Conservation (phyloP, 2,329 filamentous ascomycete genomes). For the Penicillium decumbens region DNA sequence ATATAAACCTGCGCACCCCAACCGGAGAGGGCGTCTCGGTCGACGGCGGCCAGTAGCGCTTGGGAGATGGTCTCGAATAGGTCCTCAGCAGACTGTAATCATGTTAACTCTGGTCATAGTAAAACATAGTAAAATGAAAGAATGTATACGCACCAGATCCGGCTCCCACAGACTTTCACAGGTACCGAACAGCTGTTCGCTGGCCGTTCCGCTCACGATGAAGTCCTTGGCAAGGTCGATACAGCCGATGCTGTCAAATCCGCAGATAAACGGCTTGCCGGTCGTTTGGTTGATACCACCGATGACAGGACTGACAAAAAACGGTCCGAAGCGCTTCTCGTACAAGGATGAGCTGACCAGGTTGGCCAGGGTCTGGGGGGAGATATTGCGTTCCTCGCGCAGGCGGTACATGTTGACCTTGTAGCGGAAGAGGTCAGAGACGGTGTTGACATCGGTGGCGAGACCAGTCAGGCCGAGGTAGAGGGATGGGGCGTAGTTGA, state of each 20-base stretch:
- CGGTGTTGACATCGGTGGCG: slow-evolving; percentile 90
- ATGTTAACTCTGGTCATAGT: slow-evolving; percentile 16
- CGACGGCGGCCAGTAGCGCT: slow-evolving; percentile 88
- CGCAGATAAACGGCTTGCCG: slow-evolving; percentile 94
- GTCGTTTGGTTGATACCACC: slow-evolving; percentile 93
- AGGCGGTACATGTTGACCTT: slow-evolving; percentile 99
- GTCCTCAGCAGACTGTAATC: slow-evolving; percentile 71
- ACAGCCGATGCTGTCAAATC: slow-evolving; percentile 97
- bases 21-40: slow-evolving; percentile 91
- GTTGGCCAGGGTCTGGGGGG: slow-evolving; percentile 92
- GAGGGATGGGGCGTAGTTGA: slow-evolving; percentile 84
- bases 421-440: slow-evolving; percentile 96
- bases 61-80: slow-evolving; percentile 99
- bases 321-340: slow-evolving; percentile 92
- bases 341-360: slow-evolving; percentile 87
- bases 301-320: slow-evolving; percentile 91
- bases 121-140: neutral
- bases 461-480: slow-evolving; percentile 95
- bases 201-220: slow-evolving; percentile 93
- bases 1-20: slow-evolving; percentile 99
- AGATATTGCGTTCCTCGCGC: slow-evolving; percentile 94
- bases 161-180: slow-evolving; percentile 98
- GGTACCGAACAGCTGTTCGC: slow-evolving; percentile 97
- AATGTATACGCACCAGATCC: slow-evolving; percentile 66
- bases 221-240: slow-evolving; percentile 99